phyloP scores from a whole-genome alignment of 2,329 filamentous ascomycete genomes.

The Scorias spongiosa region DNA sequence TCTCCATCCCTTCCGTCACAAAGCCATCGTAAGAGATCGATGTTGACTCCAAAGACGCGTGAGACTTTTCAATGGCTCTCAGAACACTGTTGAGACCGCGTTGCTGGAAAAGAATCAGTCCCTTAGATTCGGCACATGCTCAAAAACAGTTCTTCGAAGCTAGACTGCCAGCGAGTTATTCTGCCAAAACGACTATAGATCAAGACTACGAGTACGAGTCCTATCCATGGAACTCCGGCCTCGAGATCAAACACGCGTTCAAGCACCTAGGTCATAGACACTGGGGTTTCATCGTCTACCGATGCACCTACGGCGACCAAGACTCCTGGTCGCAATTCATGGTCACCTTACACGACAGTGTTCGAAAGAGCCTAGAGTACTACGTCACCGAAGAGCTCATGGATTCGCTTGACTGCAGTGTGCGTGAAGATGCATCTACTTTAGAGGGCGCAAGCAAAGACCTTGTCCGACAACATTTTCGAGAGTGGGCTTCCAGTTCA shows the following conservation, averaged over 20 bases:
- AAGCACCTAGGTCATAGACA: not conserved
- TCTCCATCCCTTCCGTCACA: no score
- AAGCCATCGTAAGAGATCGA: no score
- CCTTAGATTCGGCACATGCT: not conserved
- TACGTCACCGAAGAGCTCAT: not conserved
- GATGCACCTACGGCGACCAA: conserved; percentile 6
- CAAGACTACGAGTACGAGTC: not conserved
- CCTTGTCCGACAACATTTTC: not conserved
- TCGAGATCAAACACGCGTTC: not conserved
- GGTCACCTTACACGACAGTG: not conserved
- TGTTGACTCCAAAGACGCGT: no score
- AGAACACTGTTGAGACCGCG: no score
- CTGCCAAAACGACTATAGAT: not conserved
- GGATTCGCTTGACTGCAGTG: not conserved
- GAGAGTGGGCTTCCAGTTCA: not conserved
- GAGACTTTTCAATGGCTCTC: no score
- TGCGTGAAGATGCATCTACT: conserved; percentile 1
- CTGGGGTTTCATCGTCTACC: conserved; percentile 5
- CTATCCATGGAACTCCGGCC: not conserved
- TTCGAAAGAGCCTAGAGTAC: conserved; percentile 1
- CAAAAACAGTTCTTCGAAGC: not conserved
- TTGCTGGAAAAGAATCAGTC: no score
- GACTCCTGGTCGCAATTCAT: conserved; percentile 4
- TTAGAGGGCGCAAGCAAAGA: not conserved
- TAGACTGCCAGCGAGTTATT: not conserved